Conservation (phyloP, 1,284 basidiomycete genomes). For the Naganishia liquefaciens region DNA sequence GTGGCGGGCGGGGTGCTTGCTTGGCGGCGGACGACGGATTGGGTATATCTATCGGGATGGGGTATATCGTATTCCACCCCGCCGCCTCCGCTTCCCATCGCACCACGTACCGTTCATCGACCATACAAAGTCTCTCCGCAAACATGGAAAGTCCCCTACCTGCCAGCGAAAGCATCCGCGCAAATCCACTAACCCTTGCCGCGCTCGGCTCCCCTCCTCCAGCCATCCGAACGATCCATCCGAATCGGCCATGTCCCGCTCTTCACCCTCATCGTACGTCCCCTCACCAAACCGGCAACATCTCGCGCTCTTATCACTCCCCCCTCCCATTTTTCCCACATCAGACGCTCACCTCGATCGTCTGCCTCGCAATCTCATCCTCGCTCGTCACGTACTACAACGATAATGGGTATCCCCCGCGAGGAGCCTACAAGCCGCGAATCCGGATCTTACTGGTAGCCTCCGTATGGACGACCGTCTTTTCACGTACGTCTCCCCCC, state of each 20-base stretch:
- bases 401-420: constrained; percentile 48
- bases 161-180: no score
- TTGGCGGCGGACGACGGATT: no score
- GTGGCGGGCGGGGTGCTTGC: no score
- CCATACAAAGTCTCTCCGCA: neutral
- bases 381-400: constrained; percentile 44
- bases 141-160: no score
- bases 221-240: constrained; percentile 42
- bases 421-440: constrained; percentile 49
- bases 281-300: neutral
- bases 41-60: no score
- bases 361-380: constrained; percentile 49
- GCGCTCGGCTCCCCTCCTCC: neutral
- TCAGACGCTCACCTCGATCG: constrained; percentile 43
- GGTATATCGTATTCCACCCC: no score
- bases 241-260: constrained; percentile 45
- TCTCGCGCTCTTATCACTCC: no score
- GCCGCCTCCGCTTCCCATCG: no score
- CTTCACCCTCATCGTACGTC: constrained; percentile 42
- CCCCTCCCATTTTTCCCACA: neutral
- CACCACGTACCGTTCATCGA: neutral
- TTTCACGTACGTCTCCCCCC: constrained; percentile 45
- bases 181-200: neutral
- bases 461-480: constrained; percentile 47
- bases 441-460: constrained; percentile 53